These are phyloP conservation scores for Smallanthus sonchifolius DNA, from an alignment of 129 eudicot genomes.

Conservation along the genomic window DNA sequence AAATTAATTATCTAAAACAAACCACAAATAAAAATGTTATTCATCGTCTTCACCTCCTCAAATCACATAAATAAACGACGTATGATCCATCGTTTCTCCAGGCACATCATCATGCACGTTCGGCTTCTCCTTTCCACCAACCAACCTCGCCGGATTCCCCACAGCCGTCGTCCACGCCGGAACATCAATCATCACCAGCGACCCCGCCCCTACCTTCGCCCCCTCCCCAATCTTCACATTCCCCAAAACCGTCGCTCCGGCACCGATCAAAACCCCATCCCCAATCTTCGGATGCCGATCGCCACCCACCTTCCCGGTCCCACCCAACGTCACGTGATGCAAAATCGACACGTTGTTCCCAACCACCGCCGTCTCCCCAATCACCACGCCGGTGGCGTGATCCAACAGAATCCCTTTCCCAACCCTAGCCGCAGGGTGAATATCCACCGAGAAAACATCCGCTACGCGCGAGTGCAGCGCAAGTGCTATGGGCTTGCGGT, in stretches of 20 bases:
- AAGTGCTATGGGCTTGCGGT: constrained; percentile 54
- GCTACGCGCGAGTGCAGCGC: constrained; percentile 55
- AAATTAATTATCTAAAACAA: constrained; percentile 8
- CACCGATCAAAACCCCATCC: constrained; percentile 5
- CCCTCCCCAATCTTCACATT: neutral
- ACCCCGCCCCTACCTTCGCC: constrained; percentile 62
- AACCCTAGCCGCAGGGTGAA: constrained; percentile 65
- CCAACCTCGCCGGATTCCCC: constrained; percentile 77
- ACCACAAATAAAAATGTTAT: constrained; percentile 8
- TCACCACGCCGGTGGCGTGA: constrained; percentile 79
- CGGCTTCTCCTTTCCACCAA: constrained; percentile 69
- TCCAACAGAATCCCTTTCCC: constrained; percentile 68
- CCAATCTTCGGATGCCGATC: constrained; percentile 48
- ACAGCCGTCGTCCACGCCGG: constrained; percentile 84
- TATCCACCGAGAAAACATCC: constrained; percentile 60
- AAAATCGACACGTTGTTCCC: constrained; percentile 71
- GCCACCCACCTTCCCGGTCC: constrained; percentile 66
- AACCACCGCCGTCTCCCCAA: constrained; percentile 79
- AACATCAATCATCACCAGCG: constrained; percentile 73
- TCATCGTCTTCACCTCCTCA: neutral
- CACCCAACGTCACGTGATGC: constrained; percentile 87
- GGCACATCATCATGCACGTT: constrained; percentile 54
- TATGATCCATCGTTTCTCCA: constrained; percentile 77
- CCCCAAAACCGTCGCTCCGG: constrained; percentile 6
- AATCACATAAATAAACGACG: constrained; percentile 52